phyloP scores from a whole-genome alignment of 1,284 basidiomycete genomes.

The Rhodotorula sp. region DNA sequence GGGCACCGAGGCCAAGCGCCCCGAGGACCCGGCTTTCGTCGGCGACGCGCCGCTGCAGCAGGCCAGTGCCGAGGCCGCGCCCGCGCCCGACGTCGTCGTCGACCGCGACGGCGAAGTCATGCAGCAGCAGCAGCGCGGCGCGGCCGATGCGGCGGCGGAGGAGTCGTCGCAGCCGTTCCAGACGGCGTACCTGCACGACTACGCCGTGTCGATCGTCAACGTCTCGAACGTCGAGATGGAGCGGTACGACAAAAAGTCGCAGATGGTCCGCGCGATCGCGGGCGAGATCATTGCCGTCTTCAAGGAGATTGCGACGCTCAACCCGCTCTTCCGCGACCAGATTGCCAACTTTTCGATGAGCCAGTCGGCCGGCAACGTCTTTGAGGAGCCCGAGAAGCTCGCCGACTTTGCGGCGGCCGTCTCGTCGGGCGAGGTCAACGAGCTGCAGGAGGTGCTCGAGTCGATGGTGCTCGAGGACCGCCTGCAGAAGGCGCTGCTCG shows the following conservation, averaged over 20 bases:
- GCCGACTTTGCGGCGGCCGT: slow-evolving; percentile 98
- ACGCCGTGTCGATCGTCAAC: slow-evolving; percentile 85
- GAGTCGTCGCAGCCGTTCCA: slow-evolving; percentile 63
- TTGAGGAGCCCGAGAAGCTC: slow-evolving; percentile 96
- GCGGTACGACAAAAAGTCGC: slow-evolving; percentile 88
- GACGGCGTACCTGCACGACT: slow-evolving; percentile 87
- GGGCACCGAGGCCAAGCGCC: slow-evolving; percentile 47
- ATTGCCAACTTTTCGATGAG: slow-evolving; percentile 96
- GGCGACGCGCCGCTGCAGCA: slow-evolving; percentile 51
- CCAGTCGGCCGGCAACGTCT: slow-evolving; percentile 93
- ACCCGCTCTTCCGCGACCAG: slow-evolving; percentile 97
- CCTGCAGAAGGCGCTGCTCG: slow-evolving; percentile 83
- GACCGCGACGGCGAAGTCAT: slow-evolving; percentile 46
- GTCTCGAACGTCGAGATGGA: slow-evolving; percentile 73
- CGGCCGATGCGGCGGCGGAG: slow-evolving; percentile 44
- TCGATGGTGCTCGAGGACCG: slow-evolving; percentile 83
- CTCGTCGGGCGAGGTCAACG: slow-evolving; percentile 82
- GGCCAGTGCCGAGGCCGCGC: background rate
- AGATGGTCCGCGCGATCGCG: slow-evolving; percentile 93
- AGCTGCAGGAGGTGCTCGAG: slow-evolving; percentile 92
- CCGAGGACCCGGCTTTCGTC: slow-evolving; percentile 55
- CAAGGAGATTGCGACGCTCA: slow-evolving; percentile 97
- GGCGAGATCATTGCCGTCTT: slow-evolving; percentile 95
- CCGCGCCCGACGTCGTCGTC: background rate
- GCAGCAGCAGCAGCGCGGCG: slow-evolving; percentile 30